Conservation (phyloP, 441 rosid genomes). For the Gossypium davidsonii region DNA sequence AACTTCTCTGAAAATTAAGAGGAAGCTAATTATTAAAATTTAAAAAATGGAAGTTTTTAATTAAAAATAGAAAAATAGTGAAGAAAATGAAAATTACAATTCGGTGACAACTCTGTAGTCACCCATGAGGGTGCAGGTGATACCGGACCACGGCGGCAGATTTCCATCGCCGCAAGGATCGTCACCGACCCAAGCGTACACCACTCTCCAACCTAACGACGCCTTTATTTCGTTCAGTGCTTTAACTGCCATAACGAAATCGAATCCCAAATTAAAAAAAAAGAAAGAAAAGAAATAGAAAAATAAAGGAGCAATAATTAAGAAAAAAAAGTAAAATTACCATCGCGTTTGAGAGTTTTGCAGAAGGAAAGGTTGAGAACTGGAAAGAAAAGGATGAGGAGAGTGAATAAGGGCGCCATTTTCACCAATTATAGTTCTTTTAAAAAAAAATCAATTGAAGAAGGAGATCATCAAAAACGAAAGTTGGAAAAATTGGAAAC, state of each 20-base stretch:
- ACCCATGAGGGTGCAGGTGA: constrained; percentile 62
- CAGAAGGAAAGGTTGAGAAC: constrained; percentile 31
- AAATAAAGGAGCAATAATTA: neutral
- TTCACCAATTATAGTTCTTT: neutral
- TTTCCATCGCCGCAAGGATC: constrained; percentile 72
- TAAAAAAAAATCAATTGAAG: neutral
- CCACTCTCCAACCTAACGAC: constrained; percentile 75
- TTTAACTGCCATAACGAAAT: constrained; percentile 39
- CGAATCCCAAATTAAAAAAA: neutral
- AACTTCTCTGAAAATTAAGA: constrained; percentile 51
- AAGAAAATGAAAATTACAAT: constrained; percentile 33
- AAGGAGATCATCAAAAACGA: neutral
- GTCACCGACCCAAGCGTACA: constrained; percentile 80
- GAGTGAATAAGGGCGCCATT: constrained; percentile 26
- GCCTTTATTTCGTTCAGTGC: constrained; percentile 77
- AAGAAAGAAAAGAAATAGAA: neutral
- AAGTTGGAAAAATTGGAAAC: neutral
- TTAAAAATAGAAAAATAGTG: neutral
- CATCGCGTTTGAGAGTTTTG: constrained; percentile 78
- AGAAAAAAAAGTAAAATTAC: constrained; percentile 19
- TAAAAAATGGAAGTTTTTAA: neutral
- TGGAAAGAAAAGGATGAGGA: constrained; percentile 29
- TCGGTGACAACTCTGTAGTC: constrained; percentile 65
- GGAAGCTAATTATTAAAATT: neutral
- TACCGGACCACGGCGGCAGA: constrained; percentile 79